Conservation (phyloP, 352 stramenopile species). For the Blastocystis hominis region DNA sequence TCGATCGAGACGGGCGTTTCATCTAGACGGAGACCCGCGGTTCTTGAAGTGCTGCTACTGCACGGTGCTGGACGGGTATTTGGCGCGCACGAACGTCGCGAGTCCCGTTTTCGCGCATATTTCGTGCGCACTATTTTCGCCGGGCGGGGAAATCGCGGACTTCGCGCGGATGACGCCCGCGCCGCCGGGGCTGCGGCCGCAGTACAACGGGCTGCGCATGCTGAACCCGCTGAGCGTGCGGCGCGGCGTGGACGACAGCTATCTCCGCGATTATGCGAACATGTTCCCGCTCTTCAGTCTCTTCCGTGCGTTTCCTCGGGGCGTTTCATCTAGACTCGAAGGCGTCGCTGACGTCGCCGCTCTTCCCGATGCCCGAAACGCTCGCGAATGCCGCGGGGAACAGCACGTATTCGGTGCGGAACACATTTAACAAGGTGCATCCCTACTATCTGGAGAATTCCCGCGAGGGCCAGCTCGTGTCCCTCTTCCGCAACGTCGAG, state of each 20-base stretch:
- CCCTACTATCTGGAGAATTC: neutral
- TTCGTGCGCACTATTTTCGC: neutral
- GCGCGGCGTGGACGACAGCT: neutral
- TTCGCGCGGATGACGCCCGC: neutral
- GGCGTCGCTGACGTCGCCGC: neutral
- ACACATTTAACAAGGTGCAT: neutral
- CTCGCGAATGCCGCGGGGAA: neutral
- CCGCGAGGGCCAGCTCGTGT: neutral
- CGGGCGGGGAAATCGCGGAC: neutral
- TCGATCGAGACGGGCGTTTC: neutral
- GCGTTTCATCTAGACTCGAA: neutral
- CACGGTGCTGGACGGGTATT: slow-evolving; percentile 3
- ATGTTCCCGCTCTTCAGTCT: neutral
- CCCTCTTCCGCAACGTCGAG: neutral
- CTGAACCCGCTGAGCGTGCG: neutral
- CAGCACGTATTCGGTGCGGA: neutral
- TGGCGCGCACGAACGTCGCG: neutral
- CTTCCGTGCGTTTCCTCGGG: neutral
- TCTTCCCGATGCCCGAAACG: neutral
- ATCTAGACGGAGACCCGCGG: neutral
- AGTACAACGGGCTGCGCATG: neutral
- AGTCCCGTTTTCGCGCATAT: neutral
- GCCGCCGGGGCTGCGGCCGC: neutral
- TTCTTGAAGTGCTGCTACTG: slow-evolving; percentile 25
- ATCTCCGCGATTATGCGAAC: neutral